phyloP scores from a whole-genome alignment of 805 yeast genomes.

The Priceomyces melissophilus region DNA sequence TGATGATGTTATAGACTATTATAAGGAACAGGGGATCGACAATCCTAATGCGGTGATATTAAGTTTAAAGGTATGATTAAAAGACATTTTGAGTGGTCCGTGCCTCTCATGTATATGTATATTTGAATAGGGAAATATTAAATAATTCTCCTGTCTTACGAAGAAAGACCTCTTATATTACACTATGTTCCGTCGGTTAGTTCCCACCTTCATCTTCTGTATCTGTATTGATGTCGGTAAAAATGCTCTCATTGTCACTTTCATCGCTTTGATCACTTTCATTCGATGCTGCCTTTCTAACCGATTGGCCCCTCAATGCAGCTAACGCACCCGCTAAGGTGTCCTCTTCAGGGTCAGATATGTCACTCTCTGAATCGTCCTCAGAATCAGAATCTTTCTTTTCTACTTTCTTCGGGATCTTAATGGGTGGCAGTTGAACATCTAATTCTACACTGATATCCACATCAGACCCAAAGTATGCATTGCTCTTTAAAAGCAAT shows the following conservation, averaged over 20 bases:
- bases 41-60: constrained; percentile 48
- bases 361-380: constrained; percentile 41
- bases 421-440: constrained; percentile 53
- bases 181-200: background rate
- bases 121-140: no score
- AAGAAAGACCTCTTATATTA: background rate
- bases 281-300: constrained; percentile 31
- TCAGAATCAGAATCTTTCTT: constrained; percentile 30
- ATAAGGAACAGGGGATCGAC: constrained; percentile 41
- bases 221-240: constrained; percentile 45
- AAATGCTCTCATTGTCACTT: constrained; percentile 35
- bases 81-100: no score
- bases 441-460: constrained; percentile 67
- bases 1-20: constrained; percentile 43
- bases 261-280: constrained; percentile 37
- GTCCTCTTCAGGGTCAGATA: constrained; percentile 73
- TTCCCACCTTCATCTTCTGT: constrained; percentile 40
- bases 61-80: constrained; percentile 10
- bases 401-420: constrained; percentile 20
- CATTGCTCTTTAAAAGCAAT: constrained; percentile 64
- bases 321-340: constrained; percentile 74
- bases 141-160: no score
- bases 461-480: constrained; percentile 80
- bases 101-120: no score
- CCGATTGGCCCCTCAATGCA: constrained; percentile 59